phyloP scores from a whole-genome alignment of 1,139 yeast genomes.

The Zygoascus meyerae region DNA sequence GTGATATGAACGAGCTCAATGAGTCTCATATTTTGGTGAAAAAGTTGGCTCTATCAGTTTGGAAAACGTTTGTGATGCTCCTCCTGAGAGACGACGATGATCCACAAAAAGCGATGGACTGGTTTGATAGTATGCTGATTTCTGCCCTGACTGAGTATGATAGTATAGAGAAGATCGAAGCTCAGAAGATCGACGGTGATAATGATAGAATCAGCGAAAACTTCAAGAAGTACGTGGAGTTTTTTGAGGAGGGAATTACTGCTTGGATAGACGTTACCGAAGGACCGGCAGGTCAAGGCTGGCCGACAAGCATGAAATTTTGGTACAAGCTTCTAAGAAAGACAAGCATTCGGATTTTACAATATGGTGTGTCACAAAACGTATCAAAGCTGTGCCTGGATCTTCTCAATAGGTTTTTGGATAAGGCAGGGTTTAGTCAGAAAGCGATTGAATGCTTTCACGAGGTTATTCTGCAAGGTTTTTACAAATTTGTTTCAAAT shows the following conservation, averaged over 20 bases:
- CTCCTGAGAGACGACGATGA: constrained; percentile 14
- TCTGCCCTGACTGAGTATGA: constrained; percentile 16
- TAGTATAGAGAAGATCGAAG: constrained; percentile 9
- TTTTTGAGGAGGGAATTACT: constrained; percentile 11
- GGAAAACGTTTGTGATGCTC: constrained; percentile 13
- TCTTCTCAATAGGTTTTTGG: not conserved
- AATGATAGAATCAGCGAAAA: constrained; percentile 12
- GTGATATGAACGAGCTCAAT: constrained; percentile 14
- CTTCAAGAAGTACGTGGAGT: constrained; percentile 13
- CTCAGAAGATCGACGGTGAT: constrained; percentile 9
- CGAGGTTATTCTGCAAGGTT: constrained; percentile 1
- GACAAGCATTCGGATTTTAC: constrained; percentile 1
- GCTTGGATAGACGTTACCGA: constrained; percentile 4
- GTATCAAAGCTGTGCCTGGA: not conserved
- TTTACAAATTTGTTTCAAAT: constrained; percentile 4
- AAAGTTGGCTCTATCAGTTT: constrained; percentile 16
- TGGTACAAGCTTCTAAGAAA: constrained; percentile 8
- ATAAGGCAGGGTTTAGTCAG: not conserved
- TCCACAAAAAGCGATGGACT: constrained; percentile 11
- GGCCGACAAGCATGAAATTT: no score
- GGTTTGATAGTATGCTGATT: constrained; percentile 18
- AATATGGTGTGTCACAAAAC: not conserved
- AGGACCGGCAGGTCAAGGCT: no score
- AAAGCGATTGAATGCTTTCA: constrained; percentile 4
- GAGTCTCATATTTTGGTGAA: constrained; percentile 22